Percentiles rank a stretch among this genome's conserved stretches.
These are phyloP conservation scores for Oryza australiensis DNA, from an alignment of 176 grass and related monocot species.

Conservation along the genomic window DNA sequence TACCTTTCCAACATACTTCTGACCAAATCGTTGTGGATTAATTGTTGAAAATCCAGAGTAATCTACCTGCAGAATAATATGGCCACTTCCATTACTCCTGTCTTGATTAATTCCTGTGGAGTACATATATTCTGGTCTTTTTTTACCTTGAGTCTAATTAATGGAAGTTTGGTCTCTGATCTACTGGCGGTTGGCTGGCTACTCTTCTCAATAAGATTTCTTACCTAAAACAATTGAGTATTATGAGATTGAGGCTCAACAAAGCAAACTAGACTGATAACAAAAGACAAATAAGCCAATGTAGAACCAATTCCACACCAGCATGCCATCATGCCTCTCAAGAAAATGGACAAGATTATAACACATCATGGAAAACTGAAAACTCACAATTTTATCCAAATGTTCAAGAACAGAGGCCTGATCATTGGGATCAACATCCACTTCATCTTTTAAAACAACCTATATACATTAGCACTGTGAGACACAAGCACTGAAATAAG, in stretches of 20 bases:
- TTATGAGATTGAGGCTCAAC: conserved; percentile 4
- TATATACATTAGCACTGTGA: conserved; percentile 48
- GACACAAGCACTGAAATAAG: conserved; percentile 22
- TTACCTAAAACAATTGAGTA: conserved; percentile 61
- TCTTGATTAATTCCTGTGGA: conserved; percentile 7
- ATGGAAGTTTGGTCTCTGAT: conserved; percentile 74
- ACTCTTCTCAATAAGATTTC: conserved; percentile 82
- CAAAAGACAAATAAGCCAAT: conserved; percentile 15
- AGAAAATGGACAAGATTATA: conserved; percentile 14
- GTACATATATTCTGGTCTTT: background rate
- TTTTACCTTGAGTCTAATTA: conserved; percentile 88
- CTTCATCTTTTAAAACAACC: conserved; percentile 98
- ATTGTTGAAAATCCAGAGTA: conserved; percentile 98
- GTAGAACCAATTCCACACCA: background rate
- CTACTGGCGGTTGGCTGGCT: conserved; percentile 49
- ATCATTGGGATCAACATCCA: conserved; percentile 81
- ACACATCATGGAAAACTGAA: conserved; percentile 2
- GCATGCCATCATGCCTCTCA: background rate
- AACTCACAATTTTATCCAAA: conserved; percentile 87
- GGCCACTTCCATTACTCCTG: conserved; percentile 13
- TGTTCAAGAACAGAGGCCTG: conserved; percentile 92
- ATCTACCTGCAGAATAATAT: conserved; percentile 67
- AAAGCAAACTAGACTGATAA: background rate
- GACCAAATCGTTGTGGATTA: conserved; percentile 92
- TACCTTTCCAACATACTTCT: conserved; percentile 97